Conservation (phyloP, 148 eudicot genomes). For the Chenopodium album region DNA sequence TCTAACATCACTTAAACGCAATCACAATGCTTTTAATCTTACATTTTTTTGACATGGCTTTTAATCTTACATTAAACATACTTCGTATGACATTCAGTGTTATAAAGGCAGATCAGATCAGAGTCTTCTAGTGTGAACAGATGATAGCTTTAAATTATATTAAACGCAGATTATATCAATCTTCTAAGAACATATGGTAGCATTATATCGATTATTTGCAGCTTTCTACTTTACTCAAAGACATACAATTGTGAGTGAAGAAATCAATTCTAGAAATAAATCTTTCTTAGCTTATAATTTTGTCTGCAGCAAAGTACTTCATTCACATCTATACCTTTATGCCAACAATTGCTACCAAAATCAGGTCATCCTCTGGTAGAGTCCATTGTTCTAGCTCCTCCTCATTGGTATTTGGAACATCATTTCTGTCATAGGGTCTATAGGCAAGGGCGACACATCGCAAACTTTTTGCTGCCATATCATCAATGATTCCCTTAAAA, state of each 20-base stretch:
- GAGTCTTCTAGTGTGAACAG: no score
- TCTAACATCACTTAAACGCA: no score
- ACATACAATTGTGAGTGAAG: neutral
- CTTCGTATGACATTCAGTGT: no score
- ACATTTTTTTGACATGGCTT: no score
- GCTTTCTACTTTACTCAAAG: neutral
- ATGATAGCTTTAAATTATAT: no score
- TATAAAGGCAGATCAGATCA: no score
- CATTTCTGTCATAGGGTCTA: conserved; percentile 44
- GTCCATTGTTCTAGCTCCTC: conserved; percentile 67
- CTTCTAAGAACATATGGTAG: neutral
- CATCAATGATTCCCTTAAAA: conserved; percentile 59
- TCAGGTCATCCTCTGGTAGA: conserved; percentile 71
- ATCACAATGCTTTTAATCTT: no score
- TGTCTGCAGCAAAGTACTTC: neutral
- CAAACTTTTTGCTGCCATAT: conserved; percentile 88
- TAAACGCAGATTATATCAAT: no score
- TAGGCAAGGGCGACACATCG: conserved; percentile 92
- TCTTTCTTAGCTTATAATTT: neutral
- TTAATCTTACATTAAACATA: no score
- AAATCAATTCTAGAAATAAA: neutral
- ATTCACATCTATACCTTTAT: conserved; percentile 52
- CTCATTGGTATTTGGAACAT: conserved; percentile 62
- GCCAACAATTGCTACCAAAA: conserved; percentile 79
- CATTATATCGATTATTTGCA: neutral